Base-by-base conservation (phyloP, 495 filamentous ascomycete species). In the Rhypophila decipiens region DNA sequence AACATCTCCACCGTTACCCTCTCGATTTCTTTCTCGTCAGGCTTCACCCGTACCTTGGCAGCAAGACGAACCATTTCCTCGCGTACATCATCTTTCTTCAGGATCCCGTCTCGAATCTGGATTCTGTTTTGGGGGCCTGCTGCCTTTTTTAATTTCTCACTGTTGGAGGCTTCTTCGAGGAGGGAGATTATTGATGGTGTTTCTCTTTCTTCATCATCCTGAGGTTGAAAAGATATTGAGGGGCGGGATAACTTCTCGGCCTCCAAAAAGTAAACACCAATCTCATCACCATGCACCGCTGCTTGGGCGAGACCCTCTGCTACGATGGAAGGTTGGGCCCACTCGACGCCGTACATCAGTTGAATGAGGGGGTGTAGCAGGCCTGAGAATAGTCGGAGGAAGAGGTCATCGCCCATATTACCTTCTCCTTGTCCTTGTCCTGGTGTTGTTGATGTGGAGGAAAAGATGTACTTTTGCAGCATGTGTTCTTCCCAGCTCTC, bases 331-430 rank as follows among this genome's bases (percentile, higher is more conserved):
- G 86, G 87, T 57, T 91, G 86, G 1, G 75, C 53, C 67, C 87
- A 94, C 53, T 95, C 87, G 15, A 95, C 53, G 2, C 83, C 88
- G 57, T 87, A 93, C 33, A 88, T 87, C 10, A 95, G 74, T 53
- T 95, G 88, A 53, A 95, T 95, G 5, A 91, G 50, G 8, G 87
- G 86, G 57, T 96, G 89, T 2, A 93, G 55, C 50, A 90, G 78
- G 1, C 85, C 87, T 73, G 49, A 29, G 48, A 57, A 57, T 27
- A 61, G 33, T 10, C 56, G 57, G 7, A 62, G 43, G 2, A 65
- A 29, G 20, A 62, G 7, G 17, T 49, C 51, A 10, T 55, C 39
- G 13, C 38, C 44, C 0, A 10, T 24, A 0, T 35, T 24, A 0
- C 38, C 74, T 38, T 80, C 75, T n/a, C n/a, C n/a, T n/a, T n/a